These are phyloP conservation scores for Gelatoporia subvermispora DNA, from an alignment of 768 basidiomycete species.

Conservation along the genomic window DNA sequence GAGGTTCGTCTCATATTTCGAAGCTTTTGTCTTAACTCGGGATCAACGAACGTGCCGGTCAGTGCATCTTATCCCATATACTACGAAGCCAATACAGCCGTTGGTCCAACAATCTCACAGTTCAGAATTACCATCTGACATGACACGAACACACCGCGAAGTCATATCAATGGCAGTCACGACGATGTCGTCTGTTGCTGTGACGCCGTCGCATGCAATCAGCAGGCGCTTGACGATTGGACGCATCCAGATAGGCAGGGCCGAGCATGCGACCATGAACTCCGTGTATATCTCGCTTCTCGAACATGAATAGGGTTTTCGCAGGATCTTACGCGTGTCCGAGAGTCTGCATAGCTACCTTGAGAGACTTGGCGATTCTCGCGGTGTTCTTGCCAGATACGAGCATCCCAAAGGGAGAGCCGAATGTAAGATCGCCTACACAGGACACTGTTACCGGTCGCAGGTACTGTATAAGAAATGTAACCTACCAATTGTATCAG, in stretches of 20 bases:
- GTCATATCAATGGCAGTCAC: slow-evolving; percentile 2
- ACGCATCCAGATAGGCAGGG: slow-evolving; percentile 2
- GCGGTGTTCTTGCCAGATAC: slow-evolving; percentile 62
- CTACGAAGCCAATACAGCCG: too few relatives aligned
- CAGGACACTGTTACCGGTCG: neutral
- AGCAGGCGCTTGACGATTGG: slow-evolving; percentile 1
- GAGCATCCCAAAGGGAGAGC: slow-evolving; percentile 83
- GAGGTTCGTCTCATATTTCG: too few relatives aligned
- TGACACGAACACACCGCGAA: too few relatives aligned
- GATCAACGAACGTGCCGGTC: too few relatives aligned
- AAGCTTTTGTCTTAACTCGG: too few relatives aligned
- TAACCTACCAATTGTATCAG: slow-evolving; percentile 58
- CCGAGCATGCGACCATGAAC: neutral
- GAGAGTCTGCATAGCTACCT: slow-evolving; percentile 50
- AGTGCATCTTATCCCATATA: too few relatives aligned
- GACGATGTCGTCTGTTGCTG: neutral
- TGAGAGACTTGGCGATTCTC: slow-evolving; percentile 49
- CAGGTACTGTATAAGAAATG: neutral
- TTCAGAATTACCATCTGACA: too few relatives aligned
- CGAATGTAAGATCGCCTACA: slow-evolving; percentile 68
- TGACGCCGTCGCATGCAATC: neutral
- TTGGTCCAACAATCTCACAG: too few relatives aligned
- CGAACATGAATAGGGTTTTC: neutral
- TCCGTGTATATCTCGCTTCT: neutral
- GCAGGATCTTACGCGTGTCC: slow-evolving; percentile 27